Percentiles rank a stretch among this genome's conserved stretches.
Conservation (phyloP, 768 basidiomycete species). For the Suillus lakei region DNA sequence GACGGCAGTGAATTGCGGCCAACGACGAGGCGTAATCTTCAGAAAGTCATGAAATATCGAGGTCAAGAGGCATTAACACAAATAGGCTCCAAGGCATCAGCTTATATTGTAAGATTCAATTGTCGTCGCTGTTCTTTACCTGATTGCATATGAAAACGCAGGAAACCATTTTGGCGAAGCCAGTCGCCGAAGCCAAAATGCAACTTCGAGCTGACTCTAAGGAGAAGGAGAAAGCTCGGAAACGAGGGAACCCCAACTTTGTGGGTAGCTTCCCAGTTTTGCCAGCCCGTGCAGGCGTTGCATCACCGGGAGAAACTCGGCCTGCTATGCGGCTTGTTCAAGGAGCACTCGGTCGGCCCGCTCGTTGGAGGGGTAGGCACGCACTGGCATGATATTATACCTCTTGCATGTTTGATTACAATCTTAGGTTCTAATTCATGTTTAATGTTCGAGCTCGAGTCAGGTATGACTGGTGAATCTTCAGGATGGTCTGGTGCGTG, state of each 20-base stretch:
- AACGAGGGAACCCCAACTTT: constrained; percentile 25
- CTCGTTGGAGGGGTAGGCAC: constrained; percentile 18
- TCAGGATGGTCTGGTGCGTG: not conserved
- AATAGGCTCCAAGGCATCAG: constrained; percentile 59
- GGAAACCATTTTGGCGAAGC: constrained; percentile 73
- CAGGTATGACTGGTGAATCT: not conserved
- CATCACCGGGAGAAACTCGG: constrained; percentile 59
- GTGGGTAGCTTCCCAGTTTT: constrained; percentile 29
- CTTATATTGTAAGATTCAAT: constrained; percentile 63
- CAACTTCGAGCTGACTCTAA: constrained; percentile 41
- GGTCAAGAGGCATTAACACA: constrained; percentile 47
- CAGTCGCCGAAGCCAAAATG: constrained; percentile 53
- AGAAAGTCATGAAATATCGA: constrained; percentile 72
- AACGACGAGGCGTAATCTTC: constrained; percentile 75
- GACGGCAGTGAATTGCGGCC: constrained; percentile 55
- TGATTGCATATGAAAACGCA: constrained; percentile 30
- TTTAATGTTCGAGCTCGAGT: not conserved
- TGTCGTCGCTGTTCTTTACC: not conserved
- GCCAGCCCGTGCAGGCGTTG: constrained; percentile 53
- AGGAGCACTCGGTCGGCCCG: constrained; percentile 49
- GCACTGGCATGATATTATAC: constrained; percentile 3
- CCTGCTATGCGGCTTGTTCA: constrained; percentile 59
- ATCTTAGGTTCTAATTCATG: not conserved
- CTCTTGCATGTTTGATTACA: constrained; percentile 1
- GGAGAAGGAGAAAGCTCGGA: constrained; percentile 34